Base-by-base conservation (phyloP, 2,329 filamentous ascomycete species). In the Aspergillus pseudoglaucus region DNA sequence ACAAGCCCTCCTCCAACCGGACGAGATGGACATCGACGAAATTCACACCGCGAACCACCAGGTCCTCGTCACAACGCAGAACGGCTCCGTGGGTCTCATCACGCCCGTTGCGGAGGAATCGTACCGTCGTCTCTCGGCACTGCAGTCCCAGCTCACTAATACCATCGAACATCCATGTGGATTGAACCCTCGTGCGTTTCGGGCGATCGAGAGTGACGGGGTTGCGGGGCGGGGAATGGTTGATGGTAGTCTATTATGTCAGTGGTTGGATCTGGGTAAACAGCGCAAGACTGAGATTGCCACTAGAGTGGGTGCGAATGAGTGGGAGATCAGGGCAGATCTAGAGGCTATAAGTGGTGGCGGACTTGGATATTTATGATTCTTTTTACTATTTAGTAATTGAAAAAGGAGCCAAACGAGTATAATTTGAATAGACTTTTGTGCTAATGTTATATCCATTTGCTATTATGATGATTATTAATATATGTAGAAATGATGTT, bases 51-150 rank as follows among this genome's bases (percentile, higher is more conserved):
- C 65, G n/a, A 63, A 66, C 10, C 68, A 75, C 48, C 74, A 79
- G 39, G 74, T 91, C 48, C 80, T 95, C 48, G 72, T 90, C 40
- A 81, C 85, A n/a, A 84, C 85, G 0, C 75, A 83, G 6, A 87
- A 88, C 0, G 93, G 93, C 44, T 80, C 85, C 17, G 70, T 97
- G 10, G 82, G 87, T 0, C 75, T 90, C 7, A 76, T 98, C 8
- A 87, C 86, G 0, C 83, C 91, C 0, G 75, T 97, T 1, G 75
- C 83, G 0, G 91, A 97, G 67, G 76, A 84, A 5, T 77, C 84
- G 9, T 97, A 97, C 69, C 85, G 93, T 1, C 85, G 90, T 0
- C 78, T 98, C 3, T 84, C 84, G 3, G 88, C 88, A 1, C 75
- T 98, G 3, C 81, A 90, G 42, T 87, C 84, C 3, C 90, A 94